These are phyloP conservation scores for Musa itinerans DNA, from an alignment of 176 grass and related monocot species.

Conservation along the genomic window DNA sequence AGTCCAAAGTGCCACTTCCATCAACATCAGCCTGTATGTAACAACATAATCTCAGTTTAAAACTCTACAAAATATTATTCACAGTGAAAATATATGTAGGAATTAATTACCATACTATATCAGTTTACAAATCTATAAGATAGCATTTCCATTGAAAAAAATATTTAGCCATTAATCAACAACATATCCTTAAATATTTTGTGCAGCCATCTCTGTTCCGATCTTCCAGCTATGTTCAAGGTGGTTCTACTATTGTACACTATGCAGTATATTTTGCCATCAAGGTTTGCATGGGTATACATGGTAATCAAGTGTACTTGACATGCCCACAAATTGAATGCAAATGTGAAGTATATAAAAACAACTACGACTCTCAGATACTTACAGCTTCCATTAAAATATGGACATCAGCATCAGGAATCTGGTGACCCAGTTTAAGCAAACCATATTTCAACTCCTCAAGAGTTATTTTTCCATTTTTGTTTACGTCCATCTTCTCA, in stretches of 20 bases:
- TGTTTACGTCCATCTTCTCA: constrained; percentile 3
- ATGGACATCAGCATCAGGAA: neutral
- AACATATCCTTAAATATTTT: neutral
- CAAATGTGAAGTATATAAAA: neutral
- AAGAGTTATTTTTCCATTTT: neutral
- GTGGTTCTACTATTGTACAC: neutral
- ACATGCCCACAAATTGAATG: neutral
- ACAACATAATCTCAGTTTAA: neutral
- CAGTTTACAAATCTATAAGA: too few species aligned
- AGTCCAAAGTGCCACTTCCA: constrained; percentile 1
- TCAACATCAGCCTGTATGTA: neutral
- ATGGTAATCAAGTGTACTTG: neutral
- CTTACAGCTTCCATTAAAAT: constrained; percentile 12
- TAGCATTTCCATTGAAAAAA: too few species aligned
- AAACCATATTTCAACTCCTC: constrained; percentile 7
- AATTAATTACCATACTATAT: too few species aligned
- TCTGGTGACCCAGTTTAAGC: neutral
- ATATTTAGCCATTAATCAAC: too few species aligned
- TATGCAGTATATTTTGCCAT: neutral
- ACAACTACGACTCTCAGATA: neutral
- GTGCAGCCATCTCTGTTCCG: neutral
- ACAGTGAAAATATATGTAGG: too few species aligned
- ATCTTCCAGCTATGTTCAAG: neutral
- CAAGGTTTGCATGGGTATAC: neutral
- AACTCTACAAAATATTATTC: neutral